Base-by-base conservation (phyloP, 495 filamentous ascomycete genomes). In the Neurospora sp. region DNA sequence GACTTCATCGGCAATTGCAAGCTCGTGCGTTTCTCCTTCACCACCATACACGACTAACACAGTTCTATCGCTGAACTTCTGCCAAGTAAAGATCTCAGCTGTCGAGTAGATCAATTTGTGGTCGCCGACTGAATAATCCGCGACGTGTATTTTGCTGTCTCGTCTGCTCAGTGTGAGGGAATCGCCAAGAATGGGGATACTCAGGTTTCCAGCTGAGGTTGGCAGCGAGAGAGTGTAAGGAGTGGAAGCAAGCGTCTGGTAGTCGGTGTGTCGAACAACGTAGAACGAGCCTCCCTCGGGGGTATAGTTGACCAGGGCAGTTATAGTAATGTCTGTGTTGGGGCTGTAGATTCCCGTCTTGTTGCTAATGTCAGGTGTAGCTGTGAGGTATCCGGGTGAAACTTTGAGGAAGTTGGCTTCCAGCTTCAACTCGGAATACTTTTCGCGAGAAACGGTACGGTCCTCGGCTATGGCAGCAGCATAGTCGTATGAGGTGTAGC, bases 381-480 rank as follows among this genome's bases (percentile, higher is more conserved):
- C 76, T 53, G 82, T 87, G 39, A 93, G 82, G 74, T 93, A 94
- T 0, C 85, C 86, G 3, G 90, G 90, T 8, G 90, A 91, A 1
- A 87, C 87, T 73, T 90, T 89, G 68, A 89, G 78, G 81, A 94
- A 95, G 75, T 92, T 90, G 27, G 86, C 91, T 74, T 92, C 79
- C 1, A 94, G 84, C 72, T 94, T 96, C 44, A 92, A 80, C 75
- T 94, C 90, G 70, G 89, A 91, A 78, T 94, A 94, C 80, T 95
- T 95, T 75, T 93, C 90, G 37, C 93, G 85, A 16, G 82, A 81
- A 38, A 94, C 79, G 12, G 85, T 86, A 8, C 82, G 70, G 61
- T 90, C 87, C 78, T 96, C 93, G 3, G 85, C 84, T 41, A 95
- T 91, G 4, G 84, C 78, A 40, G 90, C 87, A 44, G 87, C 89